These are phyloP conservation scores for Agastache rugosa DNA, from an alignment of 257 asterid species.

Conservation along the genomic window DNA sequence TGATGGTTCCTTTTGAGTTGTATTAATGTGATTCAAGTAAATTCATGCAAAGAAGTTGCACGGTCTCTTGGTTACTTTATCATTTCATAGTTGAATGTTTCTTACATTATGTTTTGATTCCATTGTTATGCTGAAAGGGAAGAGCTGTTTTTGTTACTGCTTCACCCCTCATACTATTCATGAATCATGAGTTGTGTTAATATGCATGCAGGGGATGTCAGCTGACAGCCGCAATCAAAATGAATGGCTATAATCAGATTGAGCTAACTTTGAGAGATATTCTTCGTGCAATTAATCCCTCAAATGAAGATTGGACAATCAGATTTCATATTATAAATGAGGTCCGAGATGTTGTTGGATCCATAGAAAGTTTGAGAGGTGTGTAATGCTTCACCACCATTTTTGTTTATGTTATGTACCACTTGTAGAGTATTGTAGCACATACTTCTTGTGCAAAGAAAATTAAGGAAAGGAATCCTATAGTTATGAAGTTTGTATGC, in stretches of 20 bases:
- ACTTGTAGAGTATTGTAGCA: not conserved
- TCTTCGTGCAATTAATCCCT: conserved; percentile 62
- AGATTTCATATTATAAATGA: conserved; percentile 63
- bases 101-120: not conserved
- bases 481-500: not conserved
- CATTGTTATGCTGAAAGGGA: conserved; percentile 5
- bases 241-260: conserved; percentile 55
- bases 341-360: conserved; percentile 57
- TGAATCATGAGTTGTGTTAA: conserved; percentile 1
- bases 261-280: conserved; percentile 59
- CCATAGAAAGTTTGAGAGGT: conserved; percentile 88
- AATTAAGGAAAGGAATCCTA: conserved; percentile 3
- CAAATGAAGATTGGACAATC: conserved; percentile 64
- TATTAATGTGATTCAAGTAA: not conserved
- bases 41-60: conserved; percentile 2
- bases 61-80: not conserved
- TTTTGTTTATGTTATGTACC: conserved; percentile 7
- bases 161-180: conserved; percentile 20
- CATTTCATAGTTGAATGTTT: not conserved
- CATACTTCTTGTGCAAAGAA: not conserved
- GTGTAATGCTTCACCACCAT: conserved; percentile 33
- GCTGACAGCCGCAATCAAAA: conserved; percentile 41
- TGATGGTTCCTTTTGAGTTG: conserved; percentile 3
- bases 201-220: conserved; percentile 45
- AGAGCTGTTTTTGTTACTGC: not conserved